A percentile compares a stretch with the other conserved stretches of the same genome.
Conservation (phyloP, 352 stramenopile species). For the Lagenidium giganteum region DNA sequence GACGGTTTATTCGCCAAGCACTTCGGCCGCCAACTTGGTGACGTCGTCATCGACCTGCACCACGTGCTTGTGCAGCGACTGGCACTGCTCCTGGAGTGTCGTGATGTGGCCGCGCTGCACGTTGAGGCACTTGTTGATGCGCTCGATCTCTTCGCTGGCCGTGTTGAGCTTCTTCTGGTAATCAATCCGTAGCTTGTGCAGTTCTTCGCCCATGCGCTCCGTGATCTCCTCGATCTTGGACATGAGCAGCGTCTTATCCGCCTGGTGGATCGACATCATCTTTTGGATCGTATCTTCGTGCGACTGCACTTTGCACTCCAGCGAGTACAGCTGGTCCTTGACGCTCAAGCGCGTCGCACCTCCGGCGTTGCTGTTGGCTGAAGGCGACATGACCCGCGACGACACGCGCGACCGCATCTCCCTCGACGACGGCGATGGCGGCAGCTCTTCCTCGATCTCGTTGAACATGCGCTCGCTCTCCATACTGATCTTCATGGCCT, state of each 20-base stretch:
- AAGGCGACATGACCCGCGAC: constrained; percentile 49
- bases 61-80: constrained; percentile 81
- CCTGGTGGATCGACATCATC: constrained; percentile 78
- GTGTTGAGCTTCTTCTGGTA: constrained; percentile 83
- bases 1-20: constrained; percentile 66
- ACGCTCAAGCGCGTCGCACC: constrained; percentile 45
- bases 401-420: constrained; percentile 56
- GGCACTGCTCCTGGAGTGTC: constrained; percentile 78
- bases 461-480: constrained; percentile 77
- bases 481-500: constrained; percentile 82
- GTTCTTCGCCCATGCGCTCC: constrained; percentile 68
- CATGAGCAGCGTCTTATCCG: constrained; percentile 69
- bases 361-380: constrained; percentile 33
- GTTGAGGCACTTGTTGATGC: constrained; percentile 80
- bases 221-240: constrained; percentile 81
- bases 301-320: constrained; percentile 75
- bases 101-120: constrained; percentile 81
- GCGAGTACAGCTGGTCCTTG: constrained; percentile 74
- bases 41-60: constrained; percentile 84
- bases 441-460: constrained; percentile 68
- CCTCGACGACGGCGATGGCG: constrained; percentile 39
- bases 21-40: constrained; percentile 76
- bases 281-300: constrained; percentile 84
- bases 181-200: constrained; percentile 71
- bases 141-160: constrained; percentile 76